These are phyloP conservation scores for Monosporozyma servazzii DNA, from an alignment of 805 yeast genomes.

Conservation along the genomic window DNA sequence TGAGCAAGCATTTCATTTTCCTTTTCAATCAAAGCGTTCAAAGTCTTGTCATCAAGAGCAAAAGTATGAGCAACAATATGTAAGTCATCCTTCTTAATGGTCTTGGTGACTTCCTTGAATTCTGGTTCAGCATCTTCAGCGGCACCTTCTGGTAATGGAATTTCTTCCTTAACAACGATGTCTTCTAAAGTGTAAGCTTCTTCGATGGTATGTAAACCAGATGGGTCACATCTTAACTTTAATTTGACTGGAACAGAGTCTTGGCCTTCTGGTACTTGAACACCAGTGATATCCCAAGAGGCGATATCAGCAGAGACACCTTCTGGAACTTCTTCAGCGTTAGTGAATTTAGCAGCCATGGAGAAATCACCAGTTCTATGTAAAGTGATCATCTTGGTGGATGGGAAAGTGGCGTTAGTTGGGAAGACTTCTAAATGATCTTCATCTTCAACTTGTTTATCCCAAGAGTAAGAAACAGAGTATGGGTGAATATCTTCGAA, in stretches of 20 bases:
- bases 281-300: constrained; percentile 81
- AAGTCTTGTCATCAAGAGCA: constrained; percentile 45
- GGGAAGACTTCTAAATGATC: constrained; percentile 96
- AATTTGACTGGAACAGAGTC: constrained; percentile 74
- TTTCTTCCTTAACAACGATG: constrained; percentile 77
- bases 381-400: constrained; percentile 89
- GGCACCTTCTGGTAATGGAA: constrained; percentile 45
- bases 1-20: constrained; percentile 79
- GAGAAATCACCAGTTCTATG: constrained; percentile 86
- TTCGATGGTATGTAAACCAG: constrained; percentile 90
- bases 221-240: constrained; percentile 94
- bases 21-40: constrained; percentile 62
- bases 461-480: constrained; percentile 95
- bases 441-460: constrained; percentile 81
- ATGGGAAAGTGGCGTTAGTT: constrained; percentile 83
- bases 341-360: constrained; percentile 77
- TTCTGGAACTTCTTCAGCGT: constrained; percentile 60
- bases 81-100: constrained; percentile 84
- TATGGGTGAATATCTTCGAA: constrained; percentile 89
- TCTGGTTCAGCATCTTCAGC: constrained; percentile 66
- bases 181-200: constrained; percentile 93
- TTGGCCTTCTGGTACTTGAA: constrained; percentile 69
- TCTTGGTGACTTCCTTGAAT: constrained; percentile 83
- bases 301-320: constrained; percentile 62
- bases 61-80: constrained; percentile 50